Percentiles rank a stretch among this genome's conserved stretches.
phyloP scores from a whole-genome alignment of 75 land plant species.

The Cunninghamia lanceolata region DNA sequence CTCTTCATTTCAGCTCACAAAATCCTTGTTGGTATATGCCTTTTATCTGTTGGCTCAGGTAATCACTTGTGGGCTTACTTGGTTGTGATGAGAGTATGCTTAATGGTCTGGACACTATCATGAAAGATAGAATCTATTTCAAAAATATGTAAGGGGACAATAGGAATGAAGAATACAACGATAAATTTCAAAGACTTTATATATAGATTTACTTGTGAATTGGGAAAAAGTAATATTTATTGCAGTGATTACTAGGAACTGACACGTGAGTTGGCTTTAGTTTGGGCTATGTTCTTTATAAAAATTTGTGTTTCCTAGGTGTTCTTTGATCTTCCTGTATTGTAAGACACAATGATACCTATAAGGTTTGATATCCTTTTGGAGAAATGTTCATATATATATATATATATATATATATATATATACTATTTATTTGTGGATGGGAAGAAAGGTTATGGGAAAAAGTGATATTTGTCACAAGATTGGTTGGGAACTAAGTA shows the following conservation, averaged over 20 bases:
- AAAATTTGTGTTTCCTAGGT: neutral
- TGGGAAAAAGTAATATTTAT: too few relatives aligned
- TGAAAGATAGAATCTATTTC: neutral
- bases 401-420: too few relatives aligned
- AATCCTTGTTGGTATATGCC: neutral
- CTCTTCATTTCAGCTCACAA: conserved; percentile 1
- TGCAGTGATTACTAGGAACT: too few relatives aligned
- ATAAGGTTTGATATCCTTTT: too few relatives aligned
- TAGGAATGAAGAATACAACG: neutral
- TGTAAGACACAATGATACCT: too few relatives aligned
- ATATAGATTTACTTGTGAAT: neutral
- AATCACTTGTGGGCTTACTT: conserved; percentile 7
- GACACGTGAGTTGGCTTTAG: neutral
- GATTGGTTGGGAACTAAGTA: too few relatives aligned
- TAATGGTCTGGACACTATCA: neutral
- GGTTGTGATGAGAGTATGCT: conserved; percentile 1
- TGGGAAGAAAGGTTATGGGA: too few relatives aligned
- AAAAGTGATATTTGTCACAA: too few relatives aligned
- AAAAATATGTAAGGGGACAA: neutral
- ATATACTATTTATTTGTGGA: too few relatives aligned
- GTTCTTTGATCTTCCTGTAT: neutral
- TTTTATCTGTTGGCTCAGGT: conserved; percentile 7
- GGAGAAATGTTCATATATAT: too few relatives aligned
- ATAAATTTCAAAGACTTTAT: too few relatives aligned
- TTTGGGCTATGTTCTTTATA: neutral